Evolutionary conservation across 2,329 filamentous ascomycete species (phyloP), one percentile per base, ranked within the genome.

Genomic region (Epichloe scottii): DNA sequence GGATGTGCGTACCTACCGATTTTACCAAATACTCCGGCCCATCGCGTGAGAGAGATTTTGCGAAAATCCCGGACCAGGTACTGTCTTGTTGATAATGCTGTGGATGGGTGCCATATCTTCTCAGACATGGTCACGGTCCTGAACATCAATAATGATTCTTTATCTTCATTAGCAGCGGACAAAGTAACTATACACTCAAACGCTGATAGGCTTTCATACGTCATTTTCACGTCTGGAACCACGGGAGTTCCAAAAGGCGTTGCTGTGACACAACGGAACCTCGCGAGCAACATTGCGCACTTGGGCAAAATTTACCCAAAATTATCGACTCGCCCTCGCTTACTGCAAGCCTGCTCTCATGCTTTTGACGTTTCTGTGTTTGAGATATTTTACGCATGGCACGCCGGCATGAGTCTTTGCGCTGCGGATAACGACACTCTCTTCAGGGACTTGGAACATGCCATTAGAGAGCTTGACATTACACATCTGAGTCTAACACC

Each of bases 321-420:
- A 0, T 61, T 67, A 0, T 30, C 53, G 6, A 40, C 38, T 1
- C 58, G 66, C 1, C 77, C 81, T 1, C 77, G 81, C n/a, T 71
- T 95, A 34, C 71, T 95, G 0, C 89, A 95, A 65, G 81, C 86
- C 2, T 94, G 86, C 60, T 91, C 87, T 0, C 86, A 89, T 60
- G 85, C 84, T 0, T 95, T 94, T 61, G 87, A 94, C 60, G 82
- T 94, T 2, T 94, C 88, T 0, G 85, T 94, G 0, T 94, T 94
- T 62, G 89, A 95, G 60, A 90, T 94, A 14, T 91, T 95, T 63
- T 94, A 88, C 59, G 74, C 88, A 0, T 94, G 89, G 85, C 77
- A 78, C 45, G 75, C 76, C 35, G 88, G 88, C 4, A 87, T 91
- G 71, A 85, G 84, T 54, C 71, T 95, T 12, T 95, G 87, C 61